phyloP scores from a whole-genome alignment of 192 early-diverging fungal species.

The Linnemannia schmuckeri region DNA sequence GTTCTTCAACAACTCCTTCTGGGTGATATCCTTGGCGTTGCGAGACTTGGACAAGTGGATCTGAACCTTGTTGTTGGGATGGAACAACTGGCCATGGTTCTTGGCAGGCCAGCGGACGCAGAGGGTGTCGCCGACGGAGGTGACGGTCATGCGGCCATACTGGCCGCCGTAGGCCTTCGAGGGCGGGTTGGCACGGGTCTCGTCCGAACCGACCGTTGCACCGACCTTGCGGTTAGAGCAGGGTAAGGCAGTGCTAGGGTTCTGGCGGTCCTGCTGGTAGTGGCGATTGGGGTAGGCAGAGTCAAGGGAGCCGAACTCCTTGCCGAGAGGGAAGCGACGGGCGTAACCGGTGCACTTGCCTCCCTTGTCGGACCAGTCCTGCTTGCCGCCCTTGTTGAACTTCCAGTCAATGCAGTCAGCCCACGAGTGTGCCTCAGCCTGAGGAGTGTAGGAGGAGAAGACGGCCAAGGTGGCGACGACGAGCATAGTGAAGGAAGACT shows the following conservation, averaged over 20 bases:
- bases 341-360: constrained; percentile 17
- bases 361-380: constrained; percentile 15
- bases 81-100: background rate
- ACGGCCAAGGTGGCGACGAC: constrained; percentile 20
- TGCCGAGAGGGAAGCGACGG: constrained; percentile 20
- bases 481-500: constrained; percentile 19
- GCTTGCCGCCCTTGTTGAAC: constrained; percentile 18
- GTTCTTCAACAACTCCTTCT: constrained; percentile 11
- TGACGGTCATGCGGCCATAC: constrained; percentile 21
- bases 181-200: constrained; percentile 21
- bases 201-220: background rate
- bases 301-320: constrained; percentile 15
- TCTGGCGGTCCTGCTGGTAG: constrained; percentile 8
- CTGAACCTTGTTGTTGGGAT: constrained; percentile 1
- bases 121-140: constrained; percentile 11
- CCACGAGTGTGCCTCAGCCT: constrained; percentile 21
- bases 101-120: constrained; percentile 31
- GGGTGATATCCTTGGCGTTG: constrained; percentile 20
- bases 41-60: constrained; percentile 19
- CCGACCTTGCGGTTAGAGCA: constrained; percentile 17
- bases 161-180: constrained; percentile 12
- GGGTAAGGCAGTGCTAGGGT: constrained; percentile 4
- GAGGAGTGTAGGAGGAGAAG: background rate
- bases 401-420: constrained; percentile 29
- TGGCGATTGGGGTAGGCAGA: constrained; percentile 5